Percentiles rank a stretch among this genome's conserved stretches.
Conservation (phyloP, 2,329 filamentous ascomycete genomes). For the Cladosporium sp. region DNA sequence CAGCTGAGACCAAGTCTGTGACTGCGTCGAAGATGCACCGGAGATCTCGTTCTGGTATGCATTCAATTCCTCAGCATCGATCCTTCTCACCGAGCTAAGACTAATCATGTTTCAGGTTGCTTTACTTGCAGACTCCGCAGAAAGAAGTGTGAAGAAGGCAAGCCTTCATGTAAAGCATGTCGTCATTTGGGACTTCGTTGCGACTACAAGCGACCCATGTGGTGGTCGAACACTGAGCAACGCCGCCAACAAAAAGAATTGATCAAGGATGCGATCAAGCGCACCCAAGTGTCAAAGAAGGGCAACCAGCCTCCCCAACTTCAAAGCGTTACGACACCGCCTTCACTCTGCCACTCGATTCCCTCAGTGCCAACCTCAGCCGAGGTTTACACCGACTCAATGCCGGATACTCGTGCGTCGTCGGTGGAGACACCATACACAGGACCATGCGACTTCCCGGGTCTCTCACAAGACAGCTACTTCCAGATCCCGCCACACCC, state of each 20-base stretch:
- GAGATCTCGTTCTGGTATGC: constrained; percentile 89
- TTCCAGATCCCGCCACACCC: constrained; percentile 61
- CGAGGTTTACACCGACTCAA: constrained; percentile 73
- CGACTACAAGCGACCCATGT: constrained; percentile 94
- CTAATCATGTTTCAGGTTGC: constrained; percentile 55
- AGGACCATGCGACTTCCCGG: constrained; percentile 64
- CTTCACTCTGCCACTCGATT: constrained; percentile 76
- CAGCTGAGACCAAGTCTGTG: constrained; percentile 53
- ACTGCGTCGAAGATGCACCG: constrained; percentile 84
- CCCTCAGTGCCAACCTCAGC: constrained; percentile 60
- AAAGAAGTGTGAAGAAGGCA: constrained; percentile 70
- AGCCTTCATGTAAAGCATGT: constrained; percentile 64
- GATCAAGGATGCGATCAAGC: constrained; percentile 97
- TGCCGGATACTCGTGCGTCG: constrained; percentile 70
- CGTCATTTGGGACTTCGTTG: constrained; percentile 77
- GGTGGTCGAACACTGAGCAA: constrained; percentile 94
- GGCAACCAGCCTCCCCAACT: constrained; percentile 48
- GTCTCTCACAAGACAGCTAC: constrained; percentile 55
- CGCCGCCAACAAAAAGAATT: constrained; percentile 85
- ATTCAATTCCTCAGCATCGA: background rate
- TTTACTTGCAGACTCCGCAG: constrained; percentile 67
- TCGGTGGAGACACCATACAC: constrained; percentile 81
- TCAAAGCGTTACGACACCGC: constrained; percentile 63
- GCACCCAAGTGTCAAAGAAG: constrained; percentile 92
- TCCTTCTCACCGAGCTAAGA: constrained; percentile 20